A percentile compares a stretch with the other conserved stretches of the same genome.
Evolutionary conservation across 1,284 basidiomycete genomes (phyloP).

Genomic region (Mycocalia duriaeana): DNA sequence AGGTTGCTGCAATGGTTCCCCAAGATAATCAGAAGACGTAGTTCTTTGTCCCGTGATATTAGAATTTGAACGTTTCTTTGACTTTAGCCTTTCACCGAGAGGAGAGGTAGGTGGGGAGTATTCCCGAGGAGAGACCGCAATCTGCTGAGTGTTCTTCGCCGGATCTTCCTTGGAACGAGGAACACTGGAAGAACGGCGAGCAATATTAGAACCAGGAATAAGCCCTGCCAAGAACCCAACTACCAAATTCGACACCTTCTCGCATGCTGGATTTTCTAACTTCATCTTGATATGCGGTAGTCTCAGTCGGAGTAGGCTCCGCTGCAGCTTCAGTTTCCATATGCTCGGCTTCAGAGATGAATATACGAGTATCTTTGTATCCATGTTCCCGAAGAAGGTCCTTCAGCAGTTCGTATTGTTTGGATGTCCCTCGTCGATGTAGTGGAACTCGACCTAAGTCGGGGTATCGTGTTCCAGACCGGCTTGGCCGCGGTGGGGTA

Average conservation of each 20-base stretch:
- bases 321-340: slow-evolving; percentile 19
- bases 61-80: too few species aligned
- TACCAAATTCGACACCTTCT: slow-evolving; percentile 47
- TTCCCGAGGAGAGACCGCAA: not conserved
- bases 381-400: slow-evolving; percentile 81
- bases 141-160: not conserved
- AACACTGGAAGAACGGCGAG: slow-evolving; percentile 2
- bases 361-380: slow-evolving; percentile 84
- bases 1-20: too few species aligned
- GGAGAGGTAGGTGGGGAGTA: slow-evolving; percentile 14
- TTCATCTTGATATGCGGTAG: too few species aligned
- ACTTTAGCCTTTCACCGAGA: too few species aligned
- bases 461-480: slow-evolving; percentile 45
- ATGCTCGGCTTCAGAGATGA: slow-evolving; percentile 76
- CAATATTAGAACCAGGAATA: slow-evolving; percentile 31
- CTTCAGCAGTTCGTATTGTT: slow-evolving; percentile 75
- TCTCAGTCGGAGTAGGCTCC: not conserved
- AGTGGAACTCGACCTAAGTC: slow-evolving; percentile 61
- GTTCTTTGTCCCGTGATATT: too few species aligned
- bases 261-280: slow-evolving; percentile 19
- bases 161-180: slow-evolving; percentile 1
- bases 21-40: too few species aligned
- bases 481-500: slow-evolving; percentile 35
- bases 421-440: slow-evolving; percentile 70
- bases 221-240: slow-evolving; percentile 58